Base-by-base conservation (phyloP, 257 asterid genomes). In the Paraleonurus japonicus region DNA sequence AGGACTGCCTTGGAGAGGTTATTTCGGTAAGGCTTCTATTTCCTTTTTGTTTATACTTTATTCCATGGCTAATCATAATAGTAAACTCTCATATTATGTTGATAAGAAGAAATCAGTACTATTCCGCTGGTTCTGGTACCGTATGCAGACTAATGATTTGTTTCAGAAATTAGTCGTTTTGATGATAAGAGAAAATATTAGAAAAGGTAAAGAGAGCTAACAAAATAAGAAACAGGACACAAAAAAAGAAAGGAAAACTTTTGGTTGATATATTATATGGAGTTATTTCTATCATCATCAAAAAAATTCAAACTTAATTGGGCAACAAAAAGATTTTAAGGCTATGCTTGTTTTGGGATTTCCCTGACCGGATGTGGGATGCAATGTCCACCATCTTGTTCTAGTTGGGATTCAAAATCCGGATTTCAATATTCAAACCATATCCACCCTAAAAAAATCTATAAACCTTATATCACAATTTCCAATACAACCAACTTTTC, bases 1-100 rank as follows among this genome's bases (percentile, higher is more conserved):
- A 75, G 64, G 81, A 85, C 39, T 84, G 80, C 83, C 57, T 91
- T 65, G 98, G 98, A 78, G 71, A 78, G 0, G 86, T 89, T 71
- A 82, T 94, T 60, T 89, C 61, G 88, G 96, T 92, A 86, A 61
- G 84, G 32, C 70, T 65, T 67, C 45, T 73, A 53, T 24, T 73
- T 67, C 53, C 71, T 66, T 45, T 63, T 16, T 48, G 16, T 51
- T 70, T 13, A 78, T 59, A n/a, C n/a, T 51, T 70, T 13, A 7
- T 35, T 35, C 43, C 12, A 35, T 35, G 43, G 12, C 12, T 35
- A 35, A 35, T 35, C 11, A 35, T 55, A 45, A 61, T 43, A 12
- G 47, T 59, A 12, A 51, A 61, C 16, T 54, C 50, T 47, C 24
- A 65, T 60, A 24, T 70, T 28, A 35, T 16, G 72, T 48, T 24